Evolutionary conservation across 441 rosid genomes (phyloP).

Genomic region (Capsella rubella): DNA sequence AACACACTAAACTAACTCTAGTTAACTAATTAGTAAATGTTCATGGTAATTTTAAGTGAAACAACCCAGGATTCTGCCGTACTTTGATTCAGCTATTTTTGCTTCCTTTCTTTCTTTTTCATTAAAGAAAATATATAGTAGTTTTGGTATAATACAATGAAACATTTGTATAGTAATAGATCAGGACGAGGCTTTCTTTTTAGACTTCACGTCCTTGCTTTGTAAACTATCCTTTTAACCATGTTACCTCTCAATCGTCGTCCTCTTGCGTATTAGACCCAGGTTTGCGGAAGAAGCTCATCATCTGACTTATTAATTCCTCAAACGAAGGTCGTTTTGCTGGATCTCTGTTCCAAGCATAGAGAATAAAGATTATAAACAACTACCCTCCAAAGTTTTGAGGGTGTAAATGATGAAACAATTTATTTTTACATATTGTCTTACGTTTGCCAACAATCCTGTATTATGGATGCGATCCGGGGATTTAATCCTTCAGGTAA

Average conservation of each 20-base stretch:
- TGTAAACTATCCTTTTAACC: slow-evolving; percentile 6
- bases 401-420: background rate
- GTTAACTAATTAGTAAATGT: background rate
- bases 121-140: background rate
- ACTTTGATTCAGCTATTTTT: background rate
- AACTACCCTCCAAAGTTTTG: background rate
- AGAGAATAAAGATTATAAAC: background rate
- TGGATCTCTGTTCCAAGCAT: slow-evolving; percentile 56
- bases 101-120: background rate
- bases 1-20: background rate
- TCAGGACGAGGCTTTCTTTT: background rate
- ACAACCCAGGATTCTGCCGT: background rate
- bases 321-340: slow-evolving; percentile 77
- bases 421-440: background rate
- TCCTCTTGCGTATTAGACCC: slow-evolving; percentile 39
- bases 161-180: slow-evolving; percentile 10
- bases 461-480: slow-evolving; percentile 62
- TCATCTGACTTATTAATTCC: slow-evolving; percentile 66
- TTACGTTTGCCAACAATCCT: slow-evolving; percentile 81
- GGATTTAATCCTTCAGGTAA: slow-evolving; percentile 75
- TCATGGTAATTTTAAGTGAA: background rate
- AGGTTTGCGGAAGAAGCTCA: slow-evolving; percentile 48
- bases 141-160: background rate
- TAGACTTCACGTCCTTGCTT: slow-evolving; percentile 10
- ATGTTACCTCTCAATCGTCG: slow-evolving; percentile 32